Evolutionary conservation across 2,329 filamentous ascomycete species (phyloP), one percentile per base, ranked within the genome.

Genomic region (Botrytis galanthina): DNA sequence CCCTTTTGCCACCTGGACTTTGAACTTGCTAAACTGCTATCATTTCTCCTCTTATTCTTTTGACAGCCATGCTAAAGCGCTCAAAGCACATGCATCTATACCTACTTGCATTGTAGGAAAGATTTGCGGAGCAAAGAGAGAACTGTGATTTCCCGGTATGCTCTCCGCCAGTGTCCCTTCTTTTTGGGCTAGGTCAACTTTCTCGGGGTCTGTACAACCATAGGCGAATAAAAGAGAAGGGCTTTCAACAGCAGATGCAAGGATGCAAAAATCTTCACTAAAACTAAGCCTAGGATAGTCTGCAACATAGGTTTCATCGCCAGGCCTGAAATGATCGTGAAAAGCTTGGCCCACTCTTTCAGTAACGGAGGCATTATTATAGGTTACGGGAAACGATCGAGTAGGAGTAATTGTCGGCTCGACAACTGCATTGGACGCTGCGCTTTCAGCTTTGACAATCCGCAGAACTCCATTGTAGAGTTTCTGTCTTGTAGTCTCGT

Each of bases 181-280:
- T 72, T 79, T 82, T 78, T 84, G 82, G 18, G 82, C 83, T 74
- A 83, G 80, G 72, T 87, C 85, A 44, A 84, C 84, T 0, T 87
- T 87, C 0, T 89, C 89, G 75, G 88, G 84, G 16, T 26, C 35
- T 2, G 69, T 63, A 76, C 86, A 82, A 82, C 87, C 90, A 77
- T 89, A 90, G 63, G 82, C 85, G 22, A 71, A 71, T 29, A 71
- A 74, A 83, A 84, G 6, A 87, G 89, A 75, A 82, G 81, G 1
- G 6, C 51, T 57, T 16, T 37, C 42, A n/a, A 81, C 82, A 18
- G 82, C 54, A 0, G 84, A 86, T 0, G 83, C 88, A 68, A 91
- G 78, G 42, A 85, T 85, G 0, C 84, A 84, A 74, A 77, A 77
- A 68, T 77, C 74, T 59, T 78, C 76, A 22, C 70, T 71, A 44